Percentiles rank a stretch among this genome's conserved stretches.
Conservation (phyloP, 192 early-diverging fungal genomes). For the Chytriomyces hyalinus region DNA sequence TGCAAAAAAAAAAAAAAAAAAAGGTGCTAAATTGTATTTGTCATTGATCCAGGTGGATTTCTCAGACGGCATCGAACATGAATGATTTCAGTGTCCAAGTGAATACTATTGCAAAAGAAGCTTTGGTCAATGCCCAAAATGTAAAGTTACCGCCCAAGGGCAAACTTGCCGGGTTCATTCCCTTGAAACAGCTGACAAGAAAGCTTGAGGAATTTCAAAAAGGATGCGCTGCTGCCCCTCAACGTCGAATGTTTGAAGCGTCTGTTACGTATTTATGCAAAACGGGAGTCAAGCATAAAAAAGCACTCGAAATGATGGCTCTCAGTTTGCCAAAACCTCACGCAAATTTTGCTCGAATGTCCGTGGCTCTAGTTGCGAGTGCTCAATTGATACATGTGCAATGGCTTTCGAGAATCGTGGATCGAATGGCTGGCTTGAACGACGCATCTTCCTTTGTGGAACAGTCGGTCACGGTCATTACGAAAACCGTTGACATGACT, state of each 20-base stretch:
- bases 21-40: not conserved
- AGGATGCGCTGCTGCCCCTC: not conserved
- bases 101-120: too few relatives aligned
- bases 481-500: not conserved
- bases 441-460: not conserved
- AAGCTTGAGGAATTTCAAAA: not conserved
- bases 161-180: not conserved
- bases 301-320: not conserved
- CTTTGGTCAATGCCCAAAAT: too few relatives aligned
- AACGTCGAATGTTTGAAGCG: slow-evolving; percentile 4
- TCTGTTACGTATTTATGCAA: not conserved
- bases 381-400: not conserved
- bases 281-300: not conserved
- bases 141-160: too few relatives aligned
- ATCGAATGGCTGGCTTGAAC: not conserved
- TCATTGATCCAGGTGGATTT: slow-evolving; percentile 5
- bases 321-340: slow-evolving; percentile 18
- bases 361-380: not conserved
- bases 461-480: not conserved
- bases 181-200: not conserved
- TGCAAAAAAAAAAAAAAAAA: not conserved
- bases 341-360: not conserved
- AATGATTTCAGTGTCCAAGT: not conserved
- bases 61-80: not conserved
- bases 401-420: not conserved